Evolutionary conservation across 768 basidiomycete genomes (phyloP), one percentile per base, ranked within the genome.

Genomic region (Russula ochroleuca): DNA sequence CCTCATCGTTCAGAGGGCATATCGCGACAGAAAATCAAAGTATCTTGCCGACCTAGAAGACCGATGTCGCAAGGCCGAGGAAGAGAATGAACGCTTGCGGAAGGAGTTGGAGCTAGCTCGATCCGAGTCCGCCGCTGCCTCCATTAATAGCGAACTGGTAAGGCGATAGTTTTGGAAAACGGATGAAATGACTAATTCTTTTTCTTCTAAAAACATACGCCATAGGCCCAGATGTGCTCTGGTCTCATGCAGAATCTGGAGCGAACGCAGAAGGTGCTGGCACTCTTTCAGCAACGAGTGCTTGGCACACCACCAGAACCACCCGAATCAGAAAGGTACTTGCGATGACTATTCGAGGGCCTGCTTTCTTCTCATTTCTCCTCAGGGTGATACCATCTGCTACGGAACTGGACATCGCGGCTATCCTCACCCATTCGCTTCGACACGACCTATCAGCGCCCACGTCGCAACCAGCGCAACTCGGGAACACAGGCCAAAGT

Each of bases 11-110:
- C 67, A 68, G 41, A 51, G 67, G 23, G 62, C 65, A 6, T 68
- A 67, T 50, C 67, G 67, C 49, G 67, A 68, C 33, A 31, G 66
- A 38, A 63, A 61, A 35, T 65, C 67, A 4, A 68, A 58, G 40
- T 41, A 64, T 47, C 9, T 68, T 25, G 23, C 58, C 23, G 66
- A 67, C 23, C 49, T 68, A 4, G 67, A 68, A 55, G 66, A 57
- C 1, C 35, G 66, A 17, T 68, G 66, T 64, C 61, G 43, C 37
- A 58, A 54, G 28, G 62, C 67, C 10, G 67, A 67, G 58, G 54
- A 63, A 31, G 67, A 68, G 45, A 67, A 67, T 45, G 59, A 63
- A 31, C 47, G 50, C 13, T 45, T 68, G 25, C 49, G 52, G n/a
- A 43, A 52, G 25, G 67, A 68, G 43, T 51, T 68, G 10, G 55